Base-by-base conservation (phyloP, 768 basidiomycete species). In the Ramaria rubella region DNA sequence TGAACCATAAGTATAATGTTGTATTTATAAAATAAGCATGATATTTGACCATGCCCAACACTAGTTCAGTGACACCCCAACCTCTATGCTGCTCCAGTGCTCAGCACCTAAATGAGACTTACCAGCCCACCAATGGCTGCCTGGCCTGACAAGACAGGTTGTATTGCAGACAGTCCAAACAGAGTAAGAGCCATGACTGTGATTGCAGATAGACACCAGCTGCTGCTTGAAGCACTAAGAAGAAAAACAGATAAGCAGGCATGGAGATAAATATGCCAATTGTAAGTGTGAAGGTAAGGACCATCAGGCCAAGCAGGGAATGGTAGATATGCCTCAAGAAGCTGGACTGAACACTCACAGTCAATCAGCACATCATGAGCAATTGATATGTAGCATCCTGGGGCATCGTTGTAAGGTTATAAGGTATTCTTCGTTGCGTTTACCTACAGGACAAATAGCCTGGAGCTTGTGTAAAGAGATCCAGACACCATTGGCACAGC, bases 41-140 rank as follows among this genome's bases (percentile, higher is more conserved):
- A n/a, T n/a, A n/a, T n/a, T n/a, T n/a, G n/a, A n/a, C n/a, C n/a
- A n/a, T n/a, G n/a, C n/a, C n/a, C n/a, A n/a, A n/a, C n/a, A n/a
- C n/a, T n/a, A n/a, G n/a, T n/a, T n/a, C n/a, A n/a, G n/a, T n/a
- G n/a, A n/a, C n/a, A n/a, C 64, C 23, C 51, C 52, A 17, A 58
- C 52, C 4, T 64, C 59, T 9, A 67, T 54, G 45, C 73, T 1
- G 79, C 71, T 1, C 75, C 68, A 8, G 86, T 78, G 58, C 88
- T 83, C 31, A 83, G 59, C 7, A 92, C 77, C 63, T 94, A 90
- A 0, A 91, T 83, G 1, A 75, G 72, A 52, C 90, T 90, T 59
- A 94, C 83, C 1, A 81, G 83, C 12, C 94, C 88, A 0, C 85
- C 93, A 2, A 93, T 81, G 0, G 87, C 89, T 0, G 87, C 92